A percentile compares a stretch with the other conserved stretches of the same genome.
These are phyloP conservation scores for Naganishia albida DNA, from an alignment of 1,284 basidiomycete species.

Conservation along the genomic window DNA sequence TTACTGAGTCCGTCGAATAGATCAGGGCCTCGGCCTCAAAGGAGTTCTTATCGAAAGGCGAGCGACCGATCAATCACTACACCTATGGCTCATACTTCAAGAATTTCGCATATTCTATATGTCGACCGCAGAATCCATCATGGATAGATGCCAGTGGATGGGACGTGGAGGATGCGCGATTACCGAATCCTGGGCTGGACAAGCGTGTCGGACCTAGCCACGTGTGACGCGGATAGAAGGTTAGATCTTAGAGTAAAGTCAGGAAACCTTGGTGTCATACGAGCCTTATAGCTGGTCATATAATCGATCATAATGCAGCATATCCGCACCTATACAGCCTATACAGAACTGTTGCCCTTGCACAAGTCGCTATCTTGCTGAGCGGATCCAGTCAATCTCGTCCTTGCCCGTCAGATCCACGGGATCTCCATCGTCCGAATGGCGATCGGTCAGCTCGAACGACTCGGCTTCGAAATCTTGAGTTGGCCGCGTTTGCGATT, in stretches of 20 bases:
- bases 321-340: too few species aligned
- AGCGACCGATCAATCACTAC: slow-evolving; percentile 51
- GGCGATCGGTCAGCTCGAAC: slow-evolving; percentile 47
- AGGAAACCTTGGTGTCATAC: too few species aligned
- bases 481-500: slow-evolving; percentile 4
- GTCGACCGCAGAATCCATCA: slow-evolving; percentile 49
- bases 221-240: too few species aligned
- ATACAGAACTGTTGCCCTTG: too few species aligned
- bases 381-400: slow-evolving; percentile 18
- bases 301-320: too few species aligned
- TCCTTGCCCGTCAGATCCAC: slow-evolving; percentile 21
- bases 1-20: slow-evolving; percentile 33
- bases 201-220: not conserved
- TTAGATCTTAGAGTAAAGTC: too few species aligned
- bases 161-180: slow-evolving; percentile 40
- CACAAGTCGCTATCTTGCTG: not conserved
- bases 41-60: slow-evolving; percentile 40
- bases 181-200: slow-evolving; percentile 43
- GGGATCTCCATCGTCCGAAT: slow-evolving; percentile 31
- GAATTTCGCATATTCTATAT: slow-evolving; percentile 50
- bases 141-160: slow-evolving; percentile 51
- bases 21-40: slow-evolving; percentile 49
- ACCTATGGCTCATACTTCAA: slow-evolving; percentile 39
- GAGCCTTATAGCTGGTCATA: not conserved
- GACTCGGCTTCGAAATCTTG: slow-evolving; percentile 45